A percentile compares a stretch with the other conserved stretches of the same genome.
Evolutionary conservation across 2,329 filamentous ascomycete species (phyloP).

Genomic region (Exophiala lecanii-corni): DNA sequence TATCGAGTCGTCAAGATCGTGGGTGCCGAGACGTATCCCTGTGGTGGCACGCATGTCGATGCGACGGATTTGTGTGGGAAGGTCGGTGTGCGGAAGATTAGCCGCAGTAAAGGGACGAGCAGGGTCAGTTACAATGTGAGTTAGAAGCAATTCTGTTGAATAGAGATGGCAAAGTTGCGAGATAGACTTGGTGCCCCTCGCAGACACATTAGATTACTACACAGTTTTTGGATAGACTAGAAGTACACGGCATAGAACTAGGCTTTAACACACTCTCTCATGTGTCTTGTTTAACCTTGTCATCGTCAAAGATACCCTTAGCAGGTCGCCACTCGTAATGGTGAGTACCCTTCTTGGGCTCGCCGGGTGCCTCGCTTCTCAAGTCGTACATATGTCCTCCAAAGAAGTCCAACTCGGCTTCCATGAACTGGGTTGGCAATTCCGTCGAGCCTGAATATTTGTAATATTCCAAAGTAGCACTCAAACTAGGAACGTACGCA

Average conservation of each 20-base stretch:
- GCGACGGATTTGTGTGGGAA: constrained; percentile 56
- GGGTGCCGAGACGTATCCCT: constrained; percentile 66
- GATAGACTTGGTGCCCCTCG: too few species aligned
- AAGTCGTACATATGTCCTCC: constrained; percentile 55
- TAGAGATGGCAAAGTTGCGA: too few species aligned
- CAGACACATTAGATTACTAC: too few species aligned
- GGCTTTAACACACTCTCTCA: too few species aligned
- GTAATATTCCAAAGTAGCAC: constrained; percentile 61
- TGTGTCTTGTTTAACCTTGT: constrained; percentile 3
- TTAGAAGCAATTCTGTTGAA: too few species aligned
- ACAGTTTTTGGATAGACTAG: too few species aligned
- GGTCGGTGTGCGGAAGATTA: constrained; percentile 63
- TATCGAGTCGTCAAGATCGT: constrained; percentile 66
- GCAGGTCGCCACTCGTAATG: constrained; percentile 25
- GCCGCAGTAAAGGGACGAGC: constrained; percentile 58
- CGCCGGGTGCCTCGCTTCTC: constrained; percentile 13
- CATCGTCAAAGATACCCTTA: constrained; percentile 9
- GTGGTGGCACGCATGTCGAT: constrained; percentile 69
- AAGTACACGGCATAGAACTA: too few species aligned
- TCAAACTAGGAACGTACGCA: constrained; percentile 56
- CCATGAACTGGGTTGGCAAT: constrained; percentile 64
- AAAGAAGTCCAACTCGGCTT: constrained; percentile 68
- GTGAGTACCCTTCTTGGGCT: constrained; percentile 20
- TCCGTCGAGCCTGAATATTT: constrained; percentile 59
- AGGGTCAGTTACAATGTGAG: constrained; percentile 47